These are phyloP conservation scores for Phytophthora macrochlamydospora DNA, from an alignment of 352 stramenopile genomes.

Conservation along the genomic window DNA sequence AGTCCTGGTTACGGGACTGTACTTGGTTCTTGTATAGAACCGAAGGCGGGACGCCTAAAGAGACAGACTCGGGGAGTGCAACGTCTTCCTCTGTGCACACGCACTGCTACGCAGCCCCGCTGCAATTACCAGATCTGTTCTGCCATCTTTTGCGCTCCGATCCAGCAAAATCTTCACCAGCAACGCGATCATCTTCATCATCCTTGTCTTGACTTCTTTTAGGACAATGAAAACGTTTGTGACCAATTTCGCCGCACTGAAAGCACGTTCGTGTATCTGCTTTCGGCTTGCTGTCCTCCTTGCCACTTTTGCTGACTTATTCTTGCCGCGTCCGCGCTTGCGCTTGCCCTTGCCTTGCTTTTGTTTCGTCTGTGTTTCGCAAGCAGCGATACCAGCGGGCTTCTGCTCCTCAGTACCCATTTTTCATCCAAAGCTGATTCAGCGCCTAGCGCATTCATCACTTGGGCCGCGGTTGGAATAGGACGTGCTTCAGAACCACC, in stretches of 20 bases:
- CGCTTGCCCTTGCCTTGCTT: not conserved
- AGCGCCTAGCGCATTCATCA: not conserved
- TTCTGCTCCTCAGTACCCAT: not conserved
- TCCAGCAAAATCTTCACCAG: not conserved
- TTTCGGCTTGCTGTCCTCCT: not conserved
- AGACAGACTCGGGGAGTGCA: too few relatives aligned
- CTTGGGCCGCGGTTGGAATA: not conserved
- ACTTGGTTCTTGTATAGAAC: too few relatives aligned
- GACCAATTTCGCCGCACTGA: not conserved
- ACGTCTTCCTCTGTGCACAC: too few relatives aligned
- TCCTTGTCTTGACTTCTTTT: not conserved
- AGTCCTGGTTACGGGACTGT: too few relatives aligned
- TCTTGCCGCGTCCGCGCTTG: not conserved
- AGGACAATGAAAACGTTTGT: not conserved
- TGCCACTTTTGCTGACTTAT: not conserved
- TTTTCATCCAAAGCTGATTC: not conserved
- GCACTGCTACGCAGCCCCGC: too few relatives aligned
- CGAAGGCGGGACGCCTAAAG: too few relatives aligned
- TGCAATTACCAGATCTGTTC: not conserved
- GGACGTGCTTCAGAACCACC: not conserved
- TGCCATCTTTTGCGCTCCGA: not conserved
- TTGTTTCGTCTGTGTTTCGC: not conserved
- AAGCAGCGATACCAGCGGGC: not conserved
- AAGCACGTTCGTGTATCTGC: not conserved
- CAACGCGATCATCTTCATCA: not conserved